These are phyloP conservation scores for Xerocomus minutiporus DNA, from an alignment of 1,284 basidiomycete genomes.

Conservation along the genomic window DNA sequence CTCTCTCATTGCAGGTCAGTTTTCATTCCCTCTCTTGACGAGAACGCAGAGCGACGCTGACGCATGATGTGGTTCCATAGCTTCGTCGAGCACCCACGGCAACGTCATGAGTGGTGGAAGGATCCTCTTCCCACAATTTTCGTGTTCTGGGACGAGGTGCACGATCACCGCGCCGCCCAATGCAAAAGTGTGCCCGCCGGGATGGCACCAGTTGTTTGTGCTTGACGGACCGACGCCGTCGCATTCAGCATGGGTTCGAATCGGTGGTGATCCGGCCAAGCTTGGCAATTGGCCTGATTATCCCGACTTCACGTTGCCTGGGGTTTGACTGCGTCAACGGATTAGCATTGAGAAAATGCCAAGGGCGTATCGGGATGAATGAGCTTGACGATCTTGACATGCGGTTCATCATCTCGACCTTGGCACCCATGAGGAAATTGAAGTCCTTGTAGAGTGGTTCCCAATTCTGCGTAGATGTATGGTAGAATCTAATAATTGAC, in stretches of 20 bases:
- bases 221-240: slow-evolving; percentile 73
- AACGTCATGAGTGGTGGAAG: slow-evolving; percentile 65
- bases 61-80: slow-evolving; percentile 30
- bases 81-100: slow-evolving; percentile 69
- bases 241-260: slow-evolving; percentile 66
- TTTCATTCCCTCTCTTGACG: neutral
- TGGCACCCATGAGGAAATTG: too few species aligned
- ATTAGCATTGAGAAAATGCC: too few species aligned
- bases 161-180: slow-evolving; percentile 68
- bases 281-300: slow-evolving; percentile 66
- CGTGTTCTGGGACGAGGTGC: slow-evolving; percentile 57
- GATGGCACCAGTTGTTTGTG: slow-evolving; percentile 71
- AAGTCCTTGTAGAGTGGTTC: too few species aligned
- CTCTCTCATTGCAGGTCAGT: slow-evolving; percentile 57
- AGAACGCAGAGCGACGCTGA: neutral
- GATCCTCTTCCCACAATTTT: slow-evolving; percentile 64
- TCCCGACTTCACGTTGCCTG: slow-evolving; percentile 61
- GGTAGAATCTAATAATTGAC: too few species aligned
- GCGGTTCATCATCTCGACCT: too few species aligned
- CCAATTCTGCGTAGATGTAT: too few species aligned
- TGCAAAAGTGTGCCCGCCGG: slow-evolving; percentile 62
- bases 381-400: too few species aligned
- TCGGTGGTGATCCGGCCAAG: slow-evolving; percentile 64
- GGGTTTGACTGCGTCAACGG: slow-evolving; percentile 22
- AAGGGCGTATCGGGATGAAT: too few species aligned